A percentile compares a stretch with the other conserved stretches of the same genome.
phyloP scores from a whole-genome alignment of 2,329 filamentous ascomycete species.

The Cylindrodendrum hubeiense region DNA sequence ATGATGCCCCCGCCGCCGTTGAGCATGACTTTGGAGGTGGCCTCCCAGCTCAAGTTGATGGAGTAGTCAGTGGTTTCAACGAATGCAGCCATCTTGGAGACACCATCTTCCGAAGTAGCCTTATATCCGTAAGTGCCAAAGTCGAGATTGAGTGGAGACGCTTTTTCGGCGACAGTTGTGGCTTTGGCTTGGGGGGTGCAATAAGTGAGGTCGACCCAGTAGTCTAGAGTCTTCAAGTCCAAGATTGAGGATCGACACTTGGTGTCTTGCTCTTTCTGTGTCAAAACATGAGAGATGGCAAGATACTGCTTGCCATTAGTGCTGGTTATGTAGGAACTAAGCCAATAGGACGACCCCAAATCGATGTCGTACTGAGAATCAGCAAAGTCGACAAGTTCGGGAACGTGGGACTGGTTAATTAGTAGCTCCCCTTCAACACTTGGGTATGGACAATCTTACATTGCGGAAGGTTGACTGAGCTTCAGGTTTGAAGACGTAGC shows the following conservation, averaged over 20 bases:
- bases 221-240: not conserved
- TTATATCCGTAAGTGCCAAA: not conserved
- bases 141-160: not conserved
- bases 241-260: not conserved
- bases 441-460: too few relatives aligned
- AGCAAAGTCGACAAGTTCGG: not conserved
- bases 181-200: not conserved
- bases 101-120: not conserved
- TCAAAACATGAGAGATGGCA: not conserved
- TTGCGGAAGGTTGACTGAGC: too few relatives aligned
- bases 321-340: not conserved
- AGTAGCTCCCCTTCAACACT: too few relatives aligned
- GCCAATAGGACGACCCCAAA: not conserved
- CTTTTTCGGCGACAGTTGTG: not conserved
- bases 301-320: not conserved
- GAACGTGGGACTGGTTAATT: not conserved
- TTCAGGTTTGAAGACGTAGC: too few relatives aligned
- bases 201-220: conserved; percentile 3
- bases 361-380: not conserved
- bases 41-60: not conserved
- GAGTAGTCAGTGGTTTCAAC: not conserved
- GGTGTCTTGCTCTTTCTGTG: not conserved
- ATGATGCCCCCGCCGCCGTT: not conserved
- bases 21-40: not conserved
- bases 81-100: not conserved